Base-by-base conservation (phyloP, 768 basidiomycete species). In the Rhizopogon vesiculosus region DNA sequence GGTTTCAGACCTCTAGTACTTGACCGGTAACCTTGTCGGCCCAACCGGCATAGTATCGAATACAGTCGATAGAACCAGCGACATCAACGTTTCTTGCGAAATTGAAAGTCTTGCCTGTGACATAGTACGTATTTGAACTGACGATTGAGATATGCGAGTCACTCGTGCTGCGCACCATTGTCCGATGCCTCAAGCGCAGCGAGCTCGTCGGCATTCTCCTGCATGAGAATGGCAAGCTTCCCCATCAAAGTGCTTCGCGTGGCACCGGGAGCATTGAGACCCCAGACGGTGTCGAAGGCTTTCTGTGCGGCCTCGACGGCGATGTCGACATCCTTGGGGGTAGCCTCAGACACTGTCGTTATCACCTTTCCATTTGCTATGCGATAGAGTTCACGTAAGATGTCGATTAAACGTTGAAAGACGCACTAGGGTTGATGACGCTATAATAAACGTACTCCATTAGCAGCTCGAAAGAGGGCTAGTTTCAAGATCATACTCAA, bases 41-140 rank as follows among this genome's bases (percentile, higher is more conserved):
- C 85, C 90, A 91, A 19, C 93, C 94, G 44, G 85, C 90, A 62
- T 88, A 98, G 74, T 95, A 96, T 35, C 82, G 76, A 61, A 93
- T 69, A 28, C 75, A 76, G 18, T 68, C 73, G 55, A 86, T 76
- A 0, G 81, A 69, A 53, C 70, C 69, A 1, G 64, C 62, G 1
- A 89, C 66, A 59, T 90, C 89, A 0, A 61, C 70, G 15, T 64
- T 70, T 55, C 74, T 80, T n/a, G 84, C 76, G 66, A 70, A 76
- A 7, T 51, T 43, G 64, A 76, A 85, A 1, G 80, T 77, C 70
- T 87, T 86, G 44, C 85, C 82, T 80, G 40, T 8, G 25, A 31
- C n/a, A 25, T 38, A 25, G 25, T 25, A n/a, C 50, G 0, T 7
- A 15, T 15, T 22, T 13, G 2, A n/a, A 35, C 15, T 22, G 33